These are phyloP conservation scores for Nadsonia starkeyi-henricii DNA, from an alignment of 1,139 yeast genomes.

Conservation along the genomic window DNA sequence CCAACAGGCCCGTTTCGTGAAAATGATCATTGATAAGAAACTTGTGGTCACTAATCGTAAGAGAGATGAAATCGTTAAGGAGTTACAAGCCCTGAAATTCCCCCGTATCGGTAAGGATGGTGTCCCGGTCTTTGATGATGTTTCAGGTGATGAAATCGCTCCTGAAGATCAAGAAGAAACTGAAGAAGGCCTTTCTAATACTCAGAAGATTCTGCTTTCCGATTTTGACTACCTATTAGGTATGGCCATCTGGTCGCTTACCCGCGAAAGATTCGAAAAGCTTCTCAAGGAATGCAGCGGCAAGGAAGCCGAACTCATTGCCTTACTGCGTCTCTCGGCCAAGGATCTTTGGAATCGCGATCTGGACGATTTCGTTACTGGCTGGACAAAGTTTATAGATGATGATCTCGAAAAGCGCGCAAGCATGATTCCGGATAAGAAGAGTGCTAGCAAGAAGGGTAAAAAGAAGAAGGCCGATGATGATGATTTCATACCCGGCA, in stretches of 20 bases:
- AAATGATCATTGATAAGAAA: constrained; percentile 68
- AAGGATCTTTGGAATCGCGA: constrained; percentile 83
- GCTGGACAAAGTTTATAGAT: constrained; percentile 51
- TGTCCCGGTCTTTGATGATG: constrained; percentile 12
- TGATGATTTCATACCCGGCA: constrained; percentile 11
- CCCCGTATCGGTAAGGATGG: constrained; percentile 66
- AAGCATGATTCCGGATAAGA: constrained; percentile 12
- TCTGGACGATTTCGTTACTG: constrained; percentile 53
- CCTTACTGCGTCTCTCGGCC: constrained; percentile 53
- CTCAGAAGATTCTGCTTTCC: constrained; percentile 21
- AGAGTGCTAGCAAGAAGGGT: constrained; percentile 7
- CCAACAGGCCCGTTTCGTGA: constrained; percentile 84
- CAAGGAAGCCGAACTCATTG: constrained; percentile 59
- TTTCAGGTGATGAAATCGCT: constrained; percentile 20
- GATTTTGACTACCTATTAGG: constrained; percentile 34
- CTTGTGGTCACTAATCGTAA: constrained; percentile 64
- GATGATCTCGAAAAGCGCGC: constrained; percentile 35
- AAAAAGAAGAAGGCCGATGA: constrained; percentile 16
- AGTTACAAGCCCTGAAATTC: constrained; percentile 50
- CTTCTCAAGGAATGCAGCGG: constrained; percentile 57
- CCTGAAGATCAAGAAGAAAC: constrained; percentile 21
- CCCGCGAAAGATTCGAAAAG: constrained; percentile 75
- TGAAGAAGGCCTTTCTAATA: constrained; percentile 26
- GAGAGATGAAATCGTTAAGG: constrained; percentile 47
- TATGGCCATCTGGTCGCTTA: constrained; percentile 91